Evolutionary conservation across 108 stramenopile genomes (phyloP), one percentile per base, ranked within the genome.

Genomic region (Cyclotella cryptica): DNA sequence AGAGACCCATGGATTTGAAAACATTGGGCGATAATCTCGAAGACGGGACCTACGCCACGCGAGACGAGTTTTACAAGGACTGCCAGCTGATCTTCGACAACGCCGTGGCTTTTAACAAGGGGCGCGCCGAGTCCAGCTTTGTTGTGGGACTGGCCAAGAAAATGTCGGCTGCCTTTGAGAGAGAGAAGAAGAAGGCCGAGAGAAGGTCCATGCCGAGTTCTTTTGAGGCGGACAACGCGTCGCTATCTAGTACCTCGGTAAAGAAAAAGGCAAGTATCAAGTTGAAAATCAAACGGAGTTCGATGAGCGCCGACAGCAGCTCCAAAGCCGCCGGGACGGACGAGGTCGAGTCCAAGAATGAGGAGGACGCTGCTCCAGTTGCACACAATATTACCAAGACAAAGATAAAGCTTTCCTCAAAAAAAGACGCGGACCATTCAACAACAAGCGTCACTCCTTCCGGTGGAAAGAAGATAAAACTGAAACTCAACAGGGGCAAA

Each of bases 1-100:
- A 42, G 21, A 80, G 83, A 53, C 88, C 88, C 11, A 88, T 95
- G 89, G 94, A 95, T 61, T 51, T 95, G 3, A 67, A 72, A 22
- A 95, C 94, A 1, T 59, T 92, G 7, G 71, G 79, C 2, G 53
- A 75, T 13, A 90, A 91, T 51, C 82, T 95, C 0, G 88, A 91
- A 19, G 40, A 30, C 21, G 89, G 86, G 1, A n/a, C 53, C 8
- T 94, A 94, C 74, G 17, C 66, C 5, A 75, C 51, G 0, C 62
- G 71, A 18, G 78, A 80, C 13, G 80, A 79, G 13, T 87, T 93
- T 66, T 89, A 74, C 62, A 61, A 42, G 0, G 89, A 89, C 71
- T 63, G 67, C 47, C 54, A 59, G n/a, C 13, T 80, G 24, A 81
- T 83, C 27, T 93, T 88, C 69, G 68, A 61, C 1, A 95, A 95